Evolutionary conservation across 306 rosid genomes (phyloP).

Genomic region (Clitoria ternatea): DNA sequence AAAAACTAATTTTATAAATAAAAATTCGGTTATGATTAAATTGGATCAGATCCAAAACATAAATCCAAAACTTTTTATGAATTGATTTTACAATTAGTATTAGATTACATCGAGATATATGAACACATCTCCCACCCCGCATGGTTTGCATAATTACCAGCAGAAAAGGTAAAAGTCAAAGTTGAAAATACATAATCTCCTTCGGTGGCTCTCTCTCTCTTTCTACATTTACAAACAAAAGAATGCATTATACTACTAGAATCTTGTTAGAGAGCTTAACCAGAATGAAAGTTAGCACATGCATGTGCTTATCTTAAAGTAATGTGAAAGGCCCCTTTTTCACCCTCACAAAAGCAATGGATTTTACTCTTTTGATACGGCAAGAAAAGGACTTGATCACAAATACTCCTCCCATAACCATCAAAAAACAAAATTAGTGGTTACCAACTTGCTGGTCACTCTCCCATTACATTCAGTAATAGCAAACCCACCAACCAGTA

Average conservation of each 20-base stretch:
- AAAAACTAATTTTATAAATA: too few relatives aligned
- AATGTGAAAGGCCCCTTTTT: neutral
- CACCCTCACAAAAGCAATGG: constrained; percentile 9
- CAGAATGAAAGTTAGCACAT: constrained; percentile 2
- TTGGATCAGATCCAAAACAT: too few relatives aligned
- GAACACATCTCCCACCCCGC: neutral
- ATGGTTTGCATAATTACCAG: constrained; percentile 4
- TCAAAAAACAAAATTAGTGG: constrained; percentile 23
- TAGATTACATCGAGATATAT: too few relatives aligned
- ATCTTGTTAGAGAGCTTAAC: constrained; percentile 8
- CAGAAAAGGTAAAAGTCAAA: neutral
- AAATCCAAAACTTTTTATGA: too few relatives aligned
- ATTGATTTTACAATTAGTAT: too few relatives aligned
- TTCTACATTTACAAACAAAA: neutral
- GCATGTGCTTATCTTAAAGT: neutral
- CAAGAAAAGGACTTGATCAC: constrained; percentile 21
- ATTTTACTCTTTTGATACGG: constrained; percentile 1
- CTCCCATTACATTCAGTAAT: constrained; percentile 21
- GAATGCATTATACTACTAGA: neutral
- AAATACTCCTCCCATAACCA: neutral
- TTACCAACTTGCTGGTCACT: constrained; percentile 25
- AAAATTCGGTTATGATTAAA: too few relatives aligned
- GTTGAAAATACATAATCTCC: too few relatives aligned
- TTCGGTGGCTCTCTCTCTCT: neutral
- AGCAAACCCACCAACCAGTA: constrained; percentile 33